Percentiles rank a stretch among this genome's conserved stretches.
Conservation (phyloP, 2,329 filamentous ascomycete species). For the Pestalotiopsis sp. region DNA sequence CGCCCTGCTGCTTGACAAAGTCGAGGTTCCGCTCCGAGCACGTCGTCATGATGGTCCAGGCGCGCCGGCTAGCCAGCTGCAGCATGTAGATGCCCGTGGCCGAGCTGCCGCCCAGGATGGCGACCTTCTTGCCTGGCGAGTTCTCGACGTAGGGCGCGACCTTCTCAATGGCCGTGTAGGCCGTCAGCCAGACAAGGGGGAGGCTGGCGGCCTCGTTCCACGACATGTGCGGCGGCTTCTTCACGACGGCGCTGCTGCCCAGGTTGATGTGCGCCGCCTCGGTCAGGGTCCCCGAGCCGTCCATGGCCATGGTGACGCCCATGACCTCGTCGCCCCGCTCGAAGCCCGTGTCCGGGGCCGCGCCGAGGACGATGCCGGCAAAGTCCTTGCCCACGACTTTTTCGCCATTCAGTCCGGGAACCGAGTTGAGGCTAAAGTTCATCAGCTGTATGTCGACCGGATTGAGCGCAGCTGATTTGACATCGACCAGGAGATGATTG, state of each 20-base stretch:
- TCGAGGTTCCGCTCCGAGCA: constrained; percentile 22
- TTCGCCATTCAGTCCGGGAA: constrained; percentile 6
- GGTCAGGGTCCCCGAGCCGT: constrained; percentile 16
- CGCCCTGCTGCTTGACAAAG: constrained; percentile 20
- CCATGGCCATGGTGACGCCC: constrained; percentile 14
- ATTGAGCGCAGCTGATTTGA: constrained; percentile 21
- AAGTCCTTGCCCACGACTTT: constrained; percentile 20
- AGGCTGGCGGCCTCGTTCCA: constrained; percentile 21
- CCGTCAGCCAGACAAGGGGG: constrained; percentile 22
- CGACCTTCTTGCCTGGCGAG: constrained; percentile 9
- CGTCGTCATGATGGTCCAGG: constrained; percentile 20
- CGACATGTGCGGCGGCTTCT: constrained; percentile 18
- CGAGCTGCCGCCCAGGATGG: constrained; percentile 22
- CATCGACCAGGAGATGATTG: constrained; percentile 16
- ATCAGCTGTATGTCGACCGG: constrained; percentile 23
- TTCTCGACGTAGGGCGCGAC: constrained; percentile 8
- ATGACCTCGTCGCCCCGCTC: constrained; percentile 19
- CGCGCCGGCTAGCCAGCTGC: constrained; percentile 19
- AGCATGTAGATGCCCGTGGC: constrained; percentile 21
- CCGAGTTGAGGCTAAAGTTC: constrained; percentile 14
- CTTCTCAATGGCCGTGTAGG: constrained; percentile 18
- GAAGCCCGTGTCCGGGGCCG: constrained; percentile 15
- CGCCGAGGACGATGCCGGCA: constrained; percentile 18
- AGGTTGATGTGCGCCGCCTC: constrained; percentile 15
- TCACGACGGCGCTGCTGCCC: constrained; percentile 14